These are phyloP conservation scores for Coleophoma crateriformis DNA, from an alignment of 2,329 filamentous ascomycete species.

Conservation along the genomic window DNA sequence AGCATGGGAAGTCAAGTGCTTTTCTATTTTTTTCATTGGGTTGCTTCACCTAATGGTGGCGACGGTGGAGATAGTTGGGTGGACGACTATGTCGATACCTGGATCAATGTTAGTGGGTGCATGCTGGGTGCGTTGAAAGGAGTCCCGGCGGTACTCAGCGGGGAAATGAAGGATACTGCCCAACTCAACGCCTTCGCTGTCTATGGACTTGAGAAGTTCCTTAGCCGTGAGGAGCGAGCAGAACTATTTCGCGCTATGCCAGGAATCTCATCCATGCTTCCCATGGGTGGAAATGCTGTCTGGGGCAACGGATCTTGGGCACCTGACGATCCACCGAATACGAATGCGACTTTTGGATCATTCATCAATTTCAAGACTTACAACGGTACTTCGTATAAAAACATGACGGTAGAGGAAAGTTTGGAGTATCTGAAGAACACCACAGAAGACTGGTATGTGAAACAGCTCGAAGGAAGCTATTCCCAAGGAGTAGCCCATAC, in stretches of 20 bases:
- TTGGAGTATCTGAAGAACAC: conserved; percentile 73
- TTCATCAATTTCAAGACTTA: conserved; percentile 77
- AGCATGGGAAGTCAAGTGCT: conserved; percentile 97
- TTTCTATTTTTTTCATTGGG: conserved; percentile 75
- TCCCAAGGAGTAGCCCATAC: conserved; percentile 86
- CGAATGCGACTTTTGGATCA: conserved; percentile 70
- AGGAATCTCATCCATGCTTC: conserved; percentile 92
- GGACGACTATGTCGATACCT: conserved; percentile 81
- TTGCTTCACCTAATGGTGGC: conserved; percentile 72
- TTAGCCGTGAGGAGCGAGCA: conserved; percentile 82
- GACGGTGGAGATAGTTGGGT: conserved; percentile 85
- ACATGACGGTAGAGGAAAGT: conserved; percentile 76
- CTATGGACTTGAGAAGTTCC: conserved; percentile 92
- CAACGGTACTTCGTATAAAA: conserved; percentile 60
- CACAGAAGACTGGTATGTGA: conserved; percentile 79
- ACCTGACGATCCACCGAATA: conserved; percentile 75
- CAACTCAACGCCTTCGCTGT: conserved; percentile 95
- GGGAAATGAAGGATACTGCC: conserved; percentile 97
- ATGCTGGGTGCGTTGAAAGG: conserved; percentile 96
- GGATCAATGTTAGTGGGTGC: conserved; percentile 97
- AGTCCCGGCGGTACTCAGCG: conserved; percentile 82
- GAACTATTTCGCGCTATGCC: conserved; percentile 97
- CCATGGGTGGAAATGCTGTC: conserved; percentile 87
- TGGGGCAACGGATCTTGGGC: conserved; percentile 89
- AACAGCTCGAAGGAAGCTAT: conserved; percentile 69